Evolutionary conservation across 768 basidiomycete species (phyloP).

Genomic region (Naganishia kalamii): DNA sequence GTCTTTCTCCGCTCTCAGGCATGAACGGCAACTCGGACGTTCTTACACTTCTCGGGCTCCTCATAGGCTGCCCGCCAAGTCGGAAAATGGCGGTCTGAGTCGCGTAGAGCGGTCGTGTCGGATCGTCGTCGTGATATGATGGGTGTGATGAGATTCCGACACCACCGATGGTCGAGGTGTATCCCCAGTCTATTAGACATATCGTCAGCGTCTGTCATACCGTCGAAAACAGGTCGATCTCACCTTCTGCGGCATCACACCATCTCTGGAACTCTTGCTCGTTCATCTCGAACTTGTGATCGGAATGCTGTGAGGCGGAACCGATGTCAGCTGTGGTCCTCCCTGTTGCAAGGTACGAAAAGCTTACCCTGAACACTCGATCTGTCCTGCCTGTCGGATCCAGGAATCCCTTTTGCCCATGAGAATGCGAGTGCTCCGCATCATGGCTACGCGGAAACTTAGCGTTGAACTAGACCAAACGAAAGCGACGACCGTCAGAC

Average conservation of each 20-base stretch:
- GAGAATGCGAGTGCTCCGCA: constrained; percentile 22
- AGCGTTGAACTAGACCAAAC: constrained; percentile 38
- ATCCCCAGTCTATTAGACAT: constrained; percentile 27
- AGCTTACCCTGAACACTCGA: constrained; percentile 38
- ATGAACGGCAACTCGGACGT: constrained; percentile 42
- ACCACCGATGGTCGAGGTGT: constrained; percentile 39
- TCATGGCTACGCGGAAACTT: constrained; percentile 39
- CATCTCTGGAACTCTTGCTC: constrained; percentile 37
- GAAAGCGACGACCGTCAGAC: not conserved
- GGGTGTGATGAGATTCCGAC: constrained; percentile 41
- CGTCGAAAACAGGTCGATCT: not conserved
- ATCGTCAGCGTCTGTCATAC: not conserved
- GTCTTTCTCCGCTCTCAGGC: constrained; percentile 34
- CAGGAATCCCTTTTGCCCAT: constrained; percentile 34
- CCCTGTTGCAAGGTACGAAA: not conserved
- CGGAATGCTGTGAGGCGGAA: constrained; percentile 29
- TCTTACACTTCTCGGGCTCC: constrained; percentile 43
- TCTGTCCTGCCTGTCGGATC: constrained; percentile 47
- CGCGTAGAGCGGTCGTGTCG: constrained; percentile 41
- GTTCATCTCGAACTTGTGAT: constrained; percentile 47
- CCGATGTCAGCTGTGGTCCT: not conserved
- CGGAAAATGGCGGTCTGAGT: constrained; percentile 45
- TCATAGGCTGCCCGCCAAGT: constrained; percentile 30
- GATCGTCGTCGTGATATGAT: constrained; percentile 34
- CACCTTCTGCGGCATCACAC: constrained; percentile 23